Percentiles rank a stretch among this genome's conserved stretches.
These are phyloP conservation scores for Xylona heveae DNA, from an alignment of 495 filamentous ascomycete genomes.

Conservation along the genomic window DNA sequence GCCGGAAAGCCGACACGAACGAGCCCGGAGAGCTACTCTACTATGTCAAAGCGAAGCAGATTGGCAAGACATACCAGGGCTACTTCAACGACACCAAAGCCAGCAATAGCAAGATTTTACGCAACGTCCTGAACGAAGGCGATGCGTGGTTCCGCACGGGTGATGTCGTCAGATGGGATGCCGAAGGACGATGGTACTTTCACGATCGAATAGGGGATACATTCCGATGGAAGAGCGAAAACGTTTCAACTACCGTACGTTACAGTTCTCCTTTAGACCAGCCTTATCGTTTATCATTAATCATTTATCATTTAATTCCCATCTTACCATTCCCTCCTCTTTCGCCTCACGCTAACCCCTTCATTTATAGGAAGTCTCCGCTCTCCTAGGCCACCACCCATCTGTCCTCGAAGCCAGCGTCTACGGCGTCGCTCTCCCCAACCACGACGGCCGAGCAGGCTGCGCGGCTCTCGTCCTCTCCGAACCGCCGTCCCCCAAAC, in stretches of 20 bases:
- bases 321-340: too few species aligned
- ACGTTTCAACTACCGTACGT: slow-evolving; percentile 47
- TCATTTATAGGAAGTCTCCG: slow-evolving; percentile 49
- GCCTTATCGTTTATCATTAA: too few species aligned
- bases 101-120: slow-evolving; percentile 57
- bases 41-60: slow-evolving; percentile 42
- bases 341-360: too few species aligned
- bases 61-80: slow-evolving; percentile 52
- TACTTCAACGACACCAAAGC: slow-evolving; percentile 65
- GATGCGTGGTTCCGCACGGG: slow-evolving; percentile 79
- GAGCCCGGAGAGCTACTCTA: slow-evolving; percentile 69
- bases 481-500: slow-evolving; percentile 44
- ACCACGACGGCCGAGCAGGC: slow-evolving; percentile 72
- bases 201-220: slow-evolving; percentile 85
- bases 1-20: slow-evolving; percentile 31
- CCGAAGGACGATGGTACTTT: slow-evolving; percentile 62
- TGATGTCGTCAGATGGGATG: slow-evolving; percentile 53
- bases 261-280: background rate
- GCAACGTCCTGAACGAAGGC: slow-evolving; percentile 56
- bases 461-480: slow-evolving; percentile 47
- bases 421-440: slow-evolving; percentile 64
- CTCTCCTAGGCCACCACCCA: slow-evolving; percentile 45
- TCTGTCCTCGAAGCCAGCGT: slow-evolving; percentile 63
- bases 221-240: slow-evolving; percentile 90
- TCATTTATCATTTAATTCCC: background rate